Base-by-base conservation (phyloP, 1,284 basidiomycete species). In the Cryptococcus sp. region DNA sequence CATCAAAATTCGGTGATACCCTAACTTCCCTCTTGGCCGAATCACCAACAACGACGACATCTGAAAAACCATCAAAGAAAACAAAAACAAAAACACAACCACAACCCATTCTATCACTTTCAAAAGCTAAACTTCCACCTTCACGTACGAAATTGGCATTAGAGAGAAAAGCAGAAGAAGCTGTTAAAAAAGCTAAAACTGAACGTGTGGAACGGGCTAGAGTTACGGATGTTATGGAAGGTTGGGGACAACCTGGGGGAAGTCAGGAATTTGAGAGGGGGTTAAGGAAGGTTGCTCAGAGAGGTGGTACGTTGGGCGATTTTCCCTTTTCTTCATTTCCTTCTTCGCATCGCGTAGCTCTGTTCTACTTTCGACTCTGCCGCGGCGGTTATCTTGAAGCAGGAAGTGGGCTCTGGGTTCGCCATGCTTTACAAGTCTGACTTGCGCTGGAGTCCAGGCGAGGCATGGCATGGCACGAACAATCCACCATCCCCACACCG, bases 191-290 rank as follows among this genome's bases (percentile, higher is more conserved):
- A 13, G 50, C 74, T 19, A 73, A 73, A 59, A 60, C 57, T 7
- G 63, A 72, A 41, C 67, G 69, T 36, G 64, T 61, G 56, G 70
- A 72, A 51, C 66, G 60, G 36, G 73, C 71, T 32, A 59, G 73
- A 28, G 58, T 74, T 7, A 63, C 59, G 52, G 61, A 75, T 55
- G 69, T 74, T 4, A 56, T 74, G 23, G 73, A 74, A 53, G 73
- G 73, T 16, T 74, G 74, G 73, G 56, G 50, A 31, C 62, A 57
- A 21, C 67, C 60, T 3, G 66, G 64, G 14, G 69, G 69, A 4
- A 62, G 61, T 14, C 68, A 72, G 54, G 74, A 77, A 59, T 77
- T 75, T 68, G 75, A 77, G 57, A 65, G 70, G 43, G 62, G 63
- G 4, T 55, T 77, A 60, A 62, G 74, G 43, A 77, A 77, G 64